Base-by-base conservation (phyloP, 2,329 filamentous ascomycete genomes). In the Fusarium domesticum region DNA sequence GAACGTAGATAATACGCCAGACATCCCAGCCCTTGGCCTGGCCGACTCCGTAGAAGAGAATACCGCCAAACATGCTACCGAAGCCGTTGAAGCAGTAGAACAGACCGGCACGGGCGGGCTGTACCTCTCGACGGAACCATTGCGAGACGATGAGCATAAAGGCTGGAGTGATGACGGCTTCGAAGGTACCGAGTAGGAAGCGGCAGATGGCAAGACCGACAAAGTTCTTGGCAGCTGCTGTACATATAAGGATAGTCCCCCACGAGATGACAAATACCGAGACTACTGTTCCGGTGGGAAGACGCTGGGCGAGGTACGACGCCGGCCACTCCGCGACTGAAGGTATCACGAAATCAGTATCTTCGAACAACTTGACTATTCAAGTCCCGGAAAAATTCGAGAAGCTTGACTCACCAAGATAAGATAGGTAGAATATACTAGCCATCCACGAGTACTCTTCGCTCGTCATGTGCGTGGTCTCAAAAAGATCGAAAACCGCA, bases 401-500 rank as follows among this genome's bases (percentile, higher is more conserved):
- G 20, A 11, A 10, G 14, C 23, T 11, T 5, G 23, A 28, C 8
- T 5, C 4, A 28, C 23, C 23, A 1, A 76, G 59, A 53, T 70
- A 71, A 40, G 65, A 77, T 25, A 80, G 69, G 56, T 79, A 80
- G 58, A 80, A 80, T 18, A 80, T 73, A 17, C 69, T 74, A 2
- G 74, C 72, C n/a, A 78, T 68, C 75, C 76, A 79, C 36, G 69
- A 70, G 48, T 80, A 81, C 39, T 78, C 62, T 1, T 64, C 63
- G 12, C 65, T 58, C 2, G 61, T 69, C 52, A 78, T 77, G 15
- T 69, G 62, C 0, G 76, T 77, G 17, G 70, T 69, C 11, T 63
- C 60, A 47, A 79, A 73, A 0, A 81, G 64, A 37, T 80, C 78
- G 47, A 80, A 80, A 0, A 81, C 74, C 2, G 77, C 76, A 0